phyloP scores from a whole-genome alignment of 495 filamentous ascomycete genomes.

The Hypoxylon trugodes region DNA sequence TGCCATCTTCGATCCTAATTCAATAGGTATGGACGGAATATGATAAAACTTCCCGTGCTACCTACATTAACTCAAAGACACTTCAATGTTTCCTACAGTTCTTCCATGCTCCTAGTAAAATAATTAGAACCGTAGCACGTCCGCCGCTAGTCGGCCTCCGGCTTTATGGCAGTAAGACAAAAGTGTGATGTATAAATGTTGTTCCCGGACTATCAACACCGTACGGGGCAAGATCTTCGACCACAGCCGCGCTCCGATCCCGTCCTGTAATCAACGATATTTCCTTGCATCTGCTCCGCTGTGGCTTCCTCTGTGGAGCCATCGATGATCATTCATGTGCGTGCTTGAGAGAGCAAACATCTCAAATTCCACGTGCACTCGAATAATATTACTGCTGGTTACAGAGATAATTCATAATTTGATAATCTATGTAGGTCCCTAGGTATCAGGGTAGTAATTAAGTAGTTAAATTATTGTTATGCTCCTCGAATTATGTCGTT shows the following conservation, averaged over 20 bases:
- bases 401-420: background rate
- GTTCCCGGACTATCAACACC: background rate
- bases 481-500: no score
- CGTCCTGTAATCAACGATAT: constrained; percentile 10
- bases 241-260: constrained; percentile 16
- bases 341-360: background rate
- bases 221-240: constrained; percentile 25
- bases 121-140: background rate
- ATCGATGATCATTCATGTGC: constrained; percentile 14
- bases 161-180: background rate
- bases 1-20: no score
- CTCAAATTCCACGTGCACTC: background rate
- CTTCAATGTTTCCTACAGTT: no score
- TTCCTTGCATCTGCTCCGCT: constrained; percentile 1
- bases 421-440: background rate
- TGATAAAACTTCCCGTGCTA: no score
- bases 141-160: background rate
- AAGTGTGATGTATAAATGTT: background rate
- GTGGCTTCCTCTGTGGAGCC: constrained; percentile 1
- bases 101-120: no score
- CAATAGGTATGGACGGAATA: no score
- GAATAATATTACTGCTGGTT: background rate
- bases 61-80: no score
- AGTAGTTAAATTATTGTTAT: no score
- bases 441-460: no score